These are phyloP conservation scores for Dactylis glomerata DNA, from an alignment of 176 grass and related monocot species.

Conservation along the genomic window DNA sequence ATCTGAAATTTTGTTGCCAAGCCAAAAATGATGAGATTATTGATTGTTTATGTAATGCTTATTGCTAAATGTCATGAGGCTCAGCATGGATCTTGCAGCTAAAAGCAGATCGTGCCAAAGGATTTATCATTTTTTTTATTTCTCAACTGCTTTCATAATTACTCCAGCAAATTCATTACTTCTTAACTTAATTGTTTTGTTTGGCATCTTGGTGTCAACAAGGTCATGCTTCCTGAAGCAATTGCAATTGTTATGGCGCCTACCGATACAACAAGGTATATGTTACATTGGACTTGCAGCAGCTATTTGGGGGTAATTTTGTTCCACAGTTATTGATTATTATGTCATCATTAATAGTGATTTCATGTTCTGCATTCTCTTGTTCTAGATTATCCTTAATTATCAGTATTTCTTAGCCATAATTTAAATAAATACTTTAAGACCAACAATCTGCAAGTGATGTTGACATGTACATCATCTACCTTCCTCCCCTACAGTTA, in stretches of 20 bases:
- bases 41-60: neutral
- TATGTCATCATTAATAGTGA: neutral
- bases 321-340: neutral
- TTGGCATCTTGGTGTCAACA: constrained; percentile 17
- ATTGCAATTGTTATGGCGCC: constrained; percentile 99
- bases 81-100: neutral
- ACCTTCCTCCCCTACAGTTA: neutral
- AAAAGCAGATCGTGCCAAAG: neutral
- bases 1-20: neutral
- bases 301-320: neutral
- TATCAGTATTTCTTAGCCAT: neutral
- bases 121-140: constrained; percentile 16
- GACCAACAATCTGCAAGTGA: neutral
- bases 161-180: neutral
- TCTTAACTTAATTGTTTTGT: constrained; percentile 3
- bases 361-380: neutral
- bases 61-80: neutral
- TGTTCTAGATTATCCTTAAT: neutral
- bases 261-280: constrained; percentile 88
- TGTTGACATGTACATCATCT: neutral
- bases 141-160: constrained; percentile 21
- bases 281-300: neutral
- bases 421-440: neutral
- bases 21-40: neutral
- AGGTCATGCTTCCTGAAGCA: constrained; percentile 99